Evolutionary conservation across 78 protist species (phyloP).

Genomic region (Dictyostelium purpureum): DNA sequence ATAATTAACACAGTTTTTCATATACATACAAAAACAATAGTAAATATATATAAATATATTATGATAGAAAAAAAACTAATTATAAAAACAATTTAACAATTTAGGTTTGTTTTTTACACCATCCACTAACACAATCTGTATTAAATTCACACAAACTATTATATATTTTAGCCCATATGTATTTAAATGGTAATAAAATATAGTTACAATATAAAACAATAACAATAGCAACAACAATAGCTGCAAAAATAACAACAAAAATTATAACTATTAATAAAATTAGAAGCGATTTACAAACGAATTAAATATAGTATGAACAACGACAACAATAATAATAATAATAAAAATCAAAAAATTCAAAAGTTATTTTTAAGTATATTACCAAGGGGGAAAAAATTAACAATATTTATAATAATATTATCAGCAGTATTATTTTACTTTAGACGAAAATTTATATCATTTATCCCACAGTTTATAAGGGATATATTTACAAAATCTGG

Average conservation of each 20-base stretch:
- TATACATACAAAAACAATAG: no score
- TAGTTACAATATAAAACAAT: no score
- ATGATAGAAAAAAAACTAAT: no score
- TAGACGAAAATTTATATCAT: not conserved
- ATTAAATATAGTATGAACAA: not conserved
- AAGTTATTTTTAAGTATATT: not conserved
- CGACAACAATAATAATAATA: not conserved
- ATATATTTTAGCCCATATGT: no score
- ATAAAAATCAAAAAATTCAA: not conserved
- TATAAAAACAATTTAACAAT: no score
- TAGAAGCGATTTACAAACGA: not conserved
- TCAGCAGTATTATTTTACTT: not conserved
- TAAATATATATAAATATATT: no score
- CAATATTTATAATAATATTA: not conserved
- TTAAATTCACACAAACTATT: no score
- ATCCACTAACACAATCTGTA: no score
- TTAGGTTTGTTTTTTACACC: no score
- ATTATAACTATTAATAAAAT: not conserved
- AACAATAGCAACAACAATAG: not conserved
- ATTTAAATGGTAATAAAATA: no score
- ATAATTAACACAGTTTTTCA: no score
- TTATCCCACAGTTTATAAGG: constrained; percentile 8
- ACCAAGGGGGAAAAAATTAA: not conserved
- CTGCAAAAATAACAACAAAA: not conserved
- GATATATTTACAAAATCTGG: not conserved